Base-by-base conservation (phyloP, 1,284 basidiomycete genomes). In the Apiotrichum akiyoshidainum region DNA sequence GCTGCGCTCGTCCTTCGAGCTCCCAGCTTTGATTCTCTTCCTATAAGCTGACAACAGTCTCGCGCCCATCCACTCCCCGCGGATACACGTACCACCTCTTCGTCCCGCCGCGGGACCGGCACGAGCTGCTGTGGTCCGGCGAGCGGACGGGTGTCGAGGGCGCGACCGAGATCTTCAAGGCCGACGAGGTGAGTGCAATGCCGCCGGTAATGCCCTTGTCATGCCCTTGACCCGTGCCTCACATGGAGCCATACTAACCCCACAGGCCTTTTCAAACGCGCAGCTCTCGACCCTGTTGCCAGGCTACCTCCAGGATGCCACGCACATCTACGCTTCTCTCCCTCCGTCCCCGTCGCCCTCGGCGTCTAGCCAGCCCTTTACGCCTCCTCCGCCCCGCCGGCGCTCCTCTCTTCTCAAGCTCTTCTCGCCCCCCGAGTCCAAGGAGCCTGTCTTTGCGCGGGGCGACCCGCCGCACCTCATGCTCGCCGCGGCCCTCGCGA, bases 11-110 rank as follows among this genome's bases (percentile, higher is more conserved):
- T 31, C 26, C 26, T 31, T 31, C 11, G n/a, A 10, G 9, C 41
- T 19, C 19, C 16, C 22, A 10, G 11, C 16, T 17, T 17, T 41
- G 40, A 10, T 39, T 26, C 13, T 14, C 2, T 46, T 4, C 16
- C 46, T 22, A 13, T 13, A 16, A 37, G 37, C 37, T 37, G 10
- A 37, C 37, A 13, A 10, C 50, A 74, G 74, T 75, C 46, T 73
- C 69, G 16, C 60, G 64, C 34, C 76, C 76, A n/a, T 86, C 86
- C 1, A 81, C 83, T 5, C 78, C 86, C 0, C 81, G 85, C 64
- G 93, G 93, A 0, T 97, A 95, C 79, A 83, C 82, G 61, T 94
- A 94, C 88, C 87, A 87, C 0, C 78, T 99, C 49, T 99, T 97
- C 73, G 88, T 86, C n/a, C 80, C 83, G 1, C 87, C 90, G 12